phyloP scores from a whole-genome alignment of 2,329 filamentous ascomycete species.

The Nannizziopsis arthrosporioides region DNA sequence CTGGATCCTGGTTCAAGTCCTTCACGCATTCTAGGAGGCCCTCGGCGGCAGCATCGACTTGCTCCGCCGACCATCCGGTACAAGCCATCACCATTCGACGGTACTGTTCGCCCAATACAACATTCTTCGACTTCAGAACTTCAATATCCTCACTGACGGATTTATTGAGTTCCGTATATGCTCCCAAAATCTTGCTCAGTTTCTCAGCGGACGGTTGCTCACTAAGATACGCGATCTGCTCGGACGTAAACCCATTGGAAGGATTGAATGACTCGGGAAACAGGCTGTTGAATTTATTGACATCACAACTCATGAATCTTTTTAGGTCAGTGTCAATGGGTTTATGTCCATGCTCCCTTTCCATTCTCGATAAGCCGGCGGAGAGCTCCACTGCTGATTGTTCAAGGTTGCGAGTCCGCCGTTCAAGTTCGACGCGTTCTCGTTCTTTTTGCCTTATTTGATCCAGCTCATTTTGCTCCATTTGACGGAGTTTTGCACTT shows the following conservation, averaged over 20 bases:
- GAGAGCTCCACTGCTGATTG: slow-evolving; percentile 62
- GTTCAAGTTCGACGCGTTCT: slow-evolving; percentile 50
- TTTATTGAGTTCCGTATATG: slow-evolving; percentile 58
- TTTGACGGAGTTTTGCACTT: slow-evolving; percentile 64
- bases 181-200: slow-evolving; percentile 56
- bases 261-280: slow-evolving; percentile 23
- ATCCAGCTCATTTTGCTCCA: slow-evolving; percentile 63
- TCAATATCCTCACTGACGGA: slow-evolving; percentile 56
- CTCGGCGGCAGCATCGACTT: slow-evolving; percentile 71
- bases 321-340: slow-evolving; percentile 43
- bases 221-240: slow-evolving; percentile 35
- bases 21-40: slow-evolving; percentile 77
- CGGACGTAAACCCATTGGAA: slow-evolving; percentile 27
- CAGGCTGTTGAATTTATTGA: slow-evolving; percentile 32
- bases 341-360: slow-evolving; percentile 31
- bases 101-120: slow-evolving; percentile 78
- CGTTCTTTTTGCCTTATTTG: slow-evolving; percentile 54
- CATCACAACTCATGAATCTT: slow-evolving; percentile 28
- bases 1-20: slow-evolving; percentile 51
- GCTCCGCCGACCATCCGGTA: slow-evolving; percentile 62
- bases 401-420: slow-evolving; percentile 67
- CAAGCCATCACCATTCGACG: slow-evolving; percentile 78
- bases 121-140: slow-evolving; percentile 63
- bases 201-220: slow-evolving; percentile 49
- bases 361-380: slow-evolving; percentile 39